These are phyloP conservation scores for Collybiopsis luxurians DNA, from an alignment of 768 basidiomycete genomes.

Conservation along the genomic window DNA sequence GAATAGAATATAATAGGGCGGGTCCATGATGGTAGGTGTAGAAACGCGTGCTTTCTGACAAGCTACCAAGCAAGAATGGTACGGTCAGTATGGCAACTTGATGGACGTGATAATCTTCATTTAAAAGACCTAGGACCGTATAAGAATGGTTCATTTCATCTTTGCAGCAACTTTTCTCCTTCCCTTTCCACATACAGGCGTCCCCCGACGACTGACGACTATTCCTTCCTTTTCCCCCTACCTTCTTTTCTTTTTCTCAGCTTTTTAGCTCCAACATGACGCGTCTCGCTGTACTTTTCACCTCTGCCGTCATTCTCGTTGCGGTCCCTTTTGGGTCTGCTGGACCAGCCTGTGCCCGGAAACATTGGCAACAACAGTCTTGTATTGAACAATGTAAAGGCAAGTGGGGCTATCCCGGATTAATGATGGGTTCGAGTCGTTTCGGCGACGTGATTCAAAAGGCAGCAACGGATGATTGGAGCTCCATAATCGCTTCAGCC, in stretches of 20 bases:
- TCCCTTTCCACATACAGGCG: neutral
- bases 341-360: constrained; percentile 44
- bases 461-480: constrained; percentile 26
- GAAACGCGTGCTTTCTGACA: neutral
- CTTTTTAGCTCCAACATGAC: constrained; percentile 27
- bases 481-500: constrained; percentile 36
- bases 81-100: constrained; percentile 6
- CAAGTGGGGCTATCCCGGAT: constrained; percentile 47
- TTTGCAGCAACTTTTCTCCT: constrained; percentile 13
- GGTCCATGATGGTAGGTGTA: constrained; percentile 7
- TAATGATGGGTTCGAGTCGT: constrained; percentile 49
- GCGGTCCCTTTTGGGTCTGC: constrained; percentile 37
- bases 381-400: constrained; percentile 38
- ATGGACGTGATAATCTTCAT: neutral
- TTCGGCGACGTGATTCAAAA: constrained; percentile 54
- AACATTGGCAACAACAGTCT: constrained; percentile 29
- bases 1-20: constrained; percentile 68
- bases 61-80: neutral
- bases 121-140: neutral
- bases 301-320: constrained; percentile 30
- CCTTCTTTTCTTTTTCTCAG: constrained; percentile 15
- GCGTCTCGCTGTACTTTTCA: constrained; percentile 30
- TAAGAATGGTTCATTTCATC: neutral
- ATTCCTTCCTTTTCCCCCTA: constrained; percentile 20
- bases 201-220: constrained; percentile 13